Evolutionary conservation across 2,329 filamentous ascomycete species (phyloP).

Genomic region (Aspergillus clavatus): DNA sequence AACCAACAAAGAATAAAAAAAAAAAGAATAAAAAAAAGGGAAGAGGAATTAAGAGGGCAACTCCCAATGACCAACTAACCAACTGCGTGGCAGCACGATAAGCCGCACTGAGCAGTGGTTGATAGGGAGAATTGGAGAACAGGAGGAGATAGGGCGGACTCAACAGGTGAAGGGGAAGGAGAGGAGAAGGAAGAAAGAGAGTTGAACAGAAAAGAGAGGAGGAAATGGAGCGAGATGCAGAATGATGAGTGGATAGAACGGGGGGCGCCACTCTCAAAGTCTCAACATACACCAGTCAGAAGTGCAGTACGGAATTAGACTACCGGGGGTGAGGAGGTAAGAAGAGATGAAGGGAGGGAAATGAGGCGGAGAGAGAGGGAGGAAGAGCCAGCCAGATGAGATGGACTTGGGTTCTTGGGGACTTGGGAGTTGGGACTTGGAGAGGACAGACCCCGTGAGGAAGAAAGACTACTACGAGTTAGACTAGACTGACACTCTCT

Average conservation of each 20-base stretch:
- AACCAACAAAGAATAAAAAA: constrained; percentile 7
- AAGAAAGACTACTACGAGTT: not conserved
- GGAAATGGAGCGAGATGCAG: constrained; percentile 12
- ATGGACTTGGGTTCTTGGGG: too few species aligned
- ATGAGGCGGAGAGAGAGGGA: constrained; percentile 9
- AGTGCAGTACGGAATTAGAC: not conserved
- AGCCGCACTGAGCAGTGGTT: constrained; percentile 28
- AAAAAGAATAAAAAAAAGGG: constrained; percentile 8
- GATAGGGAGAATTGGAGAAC: constrained; percentile 14
- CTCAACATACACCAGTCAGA: constrained; percentile 9
- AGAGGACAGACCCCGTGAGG: constrained; percentile 20
- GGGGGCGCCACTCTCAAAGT: constrained; percentile 7
- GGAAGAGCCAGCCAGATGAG: too few species aligned
- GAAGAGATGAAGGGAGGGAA: constrained; percentile 12
- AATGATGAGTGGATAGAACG: constrained; percentile 13
- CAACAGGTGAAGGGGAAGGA: constrained; percentile 10
- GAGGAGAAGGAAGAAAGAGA: constrained; percentile 16
- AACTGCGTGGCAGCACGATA: constrained; percentile 28
- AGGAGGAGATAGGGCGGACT: constrained; percentile 8
- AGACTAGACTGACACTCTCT: too few species aligned
- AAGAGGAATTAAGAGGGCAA: too few species aligned
- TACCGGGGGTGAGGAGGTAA: constrained; percentile 7
- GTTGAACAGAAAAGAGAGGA: constrained; percentile 18
- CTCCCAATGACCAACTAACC: constrained; percentile 18
- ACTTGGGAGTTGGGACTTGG: not conserved